Evolutionary conservation across 805 yeast genomes (phyloP), one percentile per base, ranked within the genome.

Genomic region (Candida wancherniae): DNA sequence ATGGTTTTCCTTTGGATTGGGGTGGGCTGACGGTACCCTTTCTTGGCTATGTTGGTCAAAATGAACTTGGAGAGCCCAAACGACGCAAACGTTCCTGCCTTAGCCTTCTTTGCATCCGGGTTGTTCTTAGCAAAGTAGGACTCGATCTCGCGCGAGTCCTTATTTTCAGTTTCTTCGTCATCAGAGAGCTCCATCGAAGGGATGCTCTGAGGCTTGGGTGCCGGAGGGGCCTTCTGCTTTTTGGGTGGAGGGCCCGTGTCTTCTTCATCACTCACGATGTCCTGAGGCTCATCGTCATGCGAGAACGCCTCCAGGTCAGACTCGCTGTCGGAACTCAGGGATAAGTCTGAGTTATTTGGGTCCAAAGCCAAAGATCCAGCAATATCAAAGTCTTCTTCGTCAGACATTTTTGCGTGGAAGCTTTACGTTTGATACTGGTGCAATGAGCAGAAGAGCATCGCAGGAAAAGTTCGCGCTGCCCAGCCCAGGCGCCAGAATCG

Each of bases 1-100:
- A 92, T 84, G 3, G 98, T 81, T 54, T 90, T 92, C 43, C 98
- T 72, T 62, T 92, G 99, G 57, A 92, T 92, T 2, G 99, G 99
- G 0, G 99, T 92, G 9, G 99, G 99, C 44, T 83, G 92, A 44
- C 77, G 81, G 63, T 78, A 92, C 0, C 99, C 99, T 52, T 86
- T 88, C 39, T 77, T 79, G 34, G 74, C 53, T 33, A 92, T 80
- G 48, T 86, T 90, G 14, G 68, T 58, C 36, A 87, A 52, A 5
- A 88, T 57, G 31, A 72, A 64, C 51, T 80, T 81, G 10, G 94
- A 81, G 28, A 92, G 69, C 1, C 97, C 97, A 61, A 90, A 84
- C 26, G 94, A 80, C 3, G 86, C 85, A 65, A 90, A 90, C 15
- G 94, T 74, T 22, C 96, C 95, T 30, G 72, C 71, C 53, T 83